Base-by-base conservation (phyloP, 805 yeast genomes). In the Millerago galiae region DNA sequence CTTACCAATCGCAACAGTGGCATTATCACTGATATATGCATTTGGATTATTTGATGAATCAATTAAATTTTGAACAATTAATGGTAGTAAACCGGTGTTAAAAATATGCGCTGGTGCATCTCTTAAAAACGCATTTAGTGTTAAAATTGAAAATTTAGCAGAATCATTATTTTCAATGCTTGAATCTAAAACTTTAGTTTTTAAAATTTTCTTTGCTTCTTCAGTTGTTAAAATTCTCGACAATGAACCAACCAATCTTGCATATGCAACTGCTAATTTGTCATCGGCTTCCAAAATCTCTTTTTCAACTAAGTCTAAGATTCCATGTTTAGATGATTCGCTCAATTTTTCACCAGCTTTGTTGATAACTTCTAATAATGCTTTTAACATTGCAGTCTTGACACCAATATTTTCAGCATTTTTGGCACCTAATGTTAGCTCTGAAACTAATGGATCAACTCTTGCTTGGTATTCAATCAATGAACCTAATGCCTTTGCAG, bases 381-480 rank as follows among this genome's bases (percentile, higher is more conserved):
- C 97, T 54, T 79, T 79, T 54, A 89, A 70, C 83, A 90, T 85
- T 0, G 97, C 86, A 10, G 86, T 77, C 53, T 84, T 84, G 21
- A 89, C 89, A 41, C 88, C 91, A 35, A 66, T 65, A 46, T 77
- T 80, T n/a, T 71, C 69, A 16, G 85, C 71, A 44, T 71, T 69
- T 54, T 76, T 82, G 12, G 87, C 86, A 41, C 93, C 93, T 35
- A 77, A 63, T 12, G 89, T 80, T 47, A 90, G 71, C 59, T 91
- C 98, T 33, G 85, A 73, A 7, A 89, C 88, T 43, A 91, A 73
- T 3, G 97, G 95, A 61, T 91, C 99, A 42, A 91, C 90, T 58
- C 97, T 77, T 8, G 97, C 90, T 63, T 90, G 97, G 58, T 83
- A 81, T 56, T 81, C 83, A 55, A 91, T 86, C 58, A 93, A 73